Evolutionary conservation across 2,329 filamentous ascomycete species (phyloP), one percentile per base, ranked within the genome.

Genomic region (Xylaria hypoxylon): DNA sequence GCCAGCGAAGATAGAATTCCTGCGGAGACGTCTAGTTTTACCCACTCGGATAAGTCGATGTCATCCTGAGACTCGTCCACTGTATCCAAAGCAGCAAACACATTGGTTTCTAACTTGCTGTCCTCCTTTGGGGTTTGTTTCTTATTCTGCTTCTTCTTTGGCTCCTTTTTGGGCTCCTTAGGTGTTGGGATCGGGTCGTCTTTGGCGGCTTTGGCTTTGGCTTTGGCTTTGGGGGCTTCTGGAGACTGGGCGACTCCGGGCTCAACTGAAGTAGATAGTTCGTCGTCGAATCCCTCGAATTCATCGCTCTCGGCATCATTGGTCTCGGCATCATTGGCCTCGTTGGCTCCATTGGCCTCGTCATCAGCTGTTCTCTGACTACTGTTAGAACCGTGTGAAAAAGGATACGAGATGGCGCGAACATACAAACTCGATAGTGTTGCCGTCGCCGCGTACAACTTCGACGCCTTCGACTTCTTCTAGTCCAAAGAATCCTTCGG

Each of bases 401-500:
- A 47, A 11, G 3, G 19, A 57, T 17, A 2, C 4, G 3, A 31
- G 7, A 19, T n/a, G 11, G 35, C 13, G 10, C 40, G 5, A 10
- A 76, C 80, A 62, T 72, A 90, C 80, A 78, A 90, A 90, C 73
- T 86, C 82, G 31, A 90, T 79, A 5, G 81, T 84, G 59, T 77
- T 76, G 52, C 84, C 80, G 7, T 88, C 89, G 33, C 90, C 84
- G 68, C 86, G 87, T 47, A 97, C 83, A n/a, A 99, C 85, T 33
- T 97, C 92, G 1, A 99, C 92, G 58, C 92, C 93, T 17, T 97
- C 92, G 52, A 98, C 90, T 74, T 98, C 94, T 75, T 99, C 94
- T 1, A 99, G 81, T 0, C 92, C 94, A 73, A 90, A 96, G 78
- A 99, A 97, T 0, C 96, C 96, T 70, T 96, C 94, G n/a, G 92